Base-by-base conservation (phyloP, 306 rosid genomes). In the Trifolium subterraneum region DNA sequence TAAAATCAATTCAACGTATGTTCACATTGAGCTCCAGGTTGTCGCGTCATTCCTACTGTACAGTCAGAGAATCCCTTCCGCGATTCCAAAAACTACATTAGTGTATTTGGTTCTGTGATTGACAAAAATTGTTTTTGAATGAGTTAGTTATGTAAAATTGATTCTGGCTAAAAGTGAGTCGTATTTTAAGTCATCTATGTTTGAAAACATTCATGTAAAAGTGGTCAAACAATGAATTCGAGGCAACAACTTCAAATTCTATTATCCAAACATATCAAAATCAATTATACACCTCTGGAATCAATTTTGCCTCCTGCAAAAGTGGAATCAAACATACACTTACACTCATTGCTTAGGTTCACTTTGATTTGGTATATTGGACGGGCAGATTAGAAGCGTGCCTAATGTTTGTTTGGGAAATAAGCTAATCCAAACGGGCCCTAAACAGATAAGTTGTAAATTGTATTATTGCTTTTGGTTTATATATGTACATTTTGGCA, bases 321-420 rank as follows among this genome's bases (percentile, higher is more conserved):
- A 16, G 23, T 50, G 11, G 16, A 16, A 50, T 14, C 5, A 14
- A 45, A 14, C 13, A 3, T 54, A 54, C 10, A 50, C 11, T 7
- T 51, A 18, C 3, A 48, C 56, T 50, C 23, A 16, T 45, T 51
- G 58, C 13, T 19, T 14, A 41, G 77, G 66, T 38, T 79, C 50
- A 58, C 71, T 73, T 70, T 51, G 67, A 58, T 74, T 73, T 52
- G 59, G 60, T 68, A 42, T 47, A 48, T 47, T 38, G 66, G 70
- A 6, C 1, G 33, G 70, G 25, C 0, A 6, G 13, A 10, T 22
- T 61, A 72, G 69, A 48, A 66, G 19, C 1, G 0, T 62, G 14
- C 56, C 62, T 47, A 19, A 56, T 14, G 5, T 74, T 70, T 69
- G 67, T 20, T 29, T 59, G 52, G 61, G 35, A 64, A 39, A 60